Percentiles rank a stretch among this genome's conserved stretches.
Conservation (phyloP, 306 rosid species). For the Fragaria iinumae region DNA sequence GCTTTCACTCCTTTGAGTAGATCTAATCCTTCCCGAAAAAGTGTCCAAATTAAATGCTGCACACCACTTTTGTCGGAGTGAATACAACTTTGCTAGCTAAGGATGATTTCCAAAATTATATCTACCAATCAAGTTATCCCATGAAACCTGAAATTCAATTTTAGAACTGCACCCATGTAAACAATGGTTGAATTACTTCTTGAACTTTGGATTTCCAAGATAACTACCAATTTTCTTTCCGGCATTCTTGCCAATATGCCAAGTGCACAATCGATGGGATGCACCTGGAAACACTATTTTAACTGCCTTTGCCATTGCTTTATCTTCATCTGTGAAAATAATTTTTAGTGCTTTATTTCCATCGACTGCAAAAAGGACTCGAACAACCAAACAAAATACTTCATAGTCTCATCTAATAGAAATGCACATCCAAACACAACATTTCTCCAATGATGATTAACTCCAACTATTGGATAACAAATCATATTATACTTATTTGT, state of each 20-base stretch:
- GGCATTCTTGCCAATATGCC: background rate
- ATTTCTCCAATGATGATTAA: background rate
- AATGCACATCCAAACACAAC: background rate
- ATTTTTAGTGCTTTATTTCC: background rate
- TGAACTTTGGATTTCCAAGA: background rate
- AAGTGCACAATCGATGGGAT: background rate
- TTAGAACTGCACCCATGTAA: background rate
- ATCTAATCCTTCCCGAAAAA: background rate
- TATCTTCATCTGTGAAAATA: background rate
- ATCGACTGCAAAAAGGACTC: background rate
- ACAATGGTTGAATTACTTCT: background rate
- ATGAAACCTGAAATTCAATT: background rate
- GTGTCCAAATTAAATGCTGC: background rate
- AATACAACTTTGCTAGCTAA: background rate
- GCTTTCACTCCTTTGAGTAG: background rate
- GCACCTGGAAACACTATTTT: background rate
- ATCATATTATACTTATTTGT: background rate
- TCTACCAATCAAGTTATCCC: background rate
- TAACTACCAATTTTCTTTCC: background rate
- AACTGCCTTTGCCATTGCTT: background rate
- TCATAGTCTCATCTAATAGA: background rate
- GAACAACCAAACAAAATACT: background rate
- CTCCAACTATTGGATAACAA: background rate
- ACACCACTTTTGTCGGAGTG: background rate
- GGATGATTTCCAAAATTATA: background rate